Conservation (phyloP, 305 asterid species). For the Euphrasia arctica region DNA sequence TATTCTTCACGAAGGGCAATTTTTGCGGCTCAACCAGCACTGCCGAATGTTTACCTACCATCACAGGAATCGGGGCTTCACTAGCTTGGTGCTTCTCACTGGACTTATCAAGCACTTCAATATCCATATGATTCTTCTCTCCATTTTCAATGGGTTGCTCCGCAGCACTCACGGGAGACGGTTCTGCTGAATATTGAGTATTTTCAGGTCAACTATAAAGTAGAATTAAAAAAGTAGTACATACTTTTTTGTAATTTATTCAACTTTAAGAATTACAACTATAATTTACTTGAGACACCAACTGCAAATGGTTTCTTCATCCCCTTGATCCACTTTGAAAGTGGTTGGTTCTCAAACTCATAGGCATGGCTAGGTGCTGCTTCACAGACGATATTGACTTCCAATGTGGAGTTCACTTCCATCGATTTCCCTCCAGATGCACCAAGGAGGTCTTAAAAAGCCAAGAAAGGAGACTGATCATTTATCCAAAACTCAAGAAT, state of each 20-base stretch:
- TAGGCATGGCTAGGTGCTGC: slow-evolving; percentile 24
- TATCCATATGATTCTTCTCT: slow-evolving; percentile 15
- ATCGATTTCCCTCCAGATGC: slow-evolving; percentile 31
- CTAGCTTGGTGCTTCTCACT: slow-evolving; percentile 30
- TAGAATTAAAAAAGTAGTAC: background rate
- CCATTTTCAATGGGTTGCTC: slow-evolving; percentile 35
- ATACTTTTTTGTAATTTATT: background rate
- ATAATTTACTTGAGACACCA: slow-evolving; percentile 55
- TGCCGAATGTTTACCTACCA: slow-evolving; percentile 16
- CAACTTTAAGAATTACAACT: background rate
- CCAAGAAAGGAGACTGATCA: slow-evolving; percentile 14
- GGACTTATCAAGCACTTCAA: background rate
- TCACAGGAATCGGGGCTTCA: slow-evolving; percentile 17
- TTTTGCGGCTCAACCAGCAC: slow-evolving; percentile 31
- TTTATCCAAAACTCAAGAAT: background rate
- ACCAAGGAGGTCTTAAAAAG: slow-evolving; percentile 36
- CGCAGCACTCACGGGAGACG: slow-evolving; percentile 14
- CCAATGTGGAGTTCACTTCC: slow-evolving; percentile 27
- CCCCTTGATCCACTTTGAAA: slow-evolving; percentile 66
- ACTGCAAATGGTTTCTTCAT: slow-evolving; percentile 38
- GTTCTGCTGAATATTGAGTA: slow-evolving; percentile 33
- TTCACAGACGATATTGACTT: slow-evolving; percentile 31
- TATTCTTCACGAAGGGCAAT: slow-evolving; percentile 62
- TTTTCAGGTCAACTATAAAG: slow-evolving; percentile 10
- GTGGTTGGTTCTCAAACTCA: slow-evolving; percentile 65